phyloP scores from a whole-genome alignment of 1,284 basidiomycete species.

The Trametes sp. region DNA sequence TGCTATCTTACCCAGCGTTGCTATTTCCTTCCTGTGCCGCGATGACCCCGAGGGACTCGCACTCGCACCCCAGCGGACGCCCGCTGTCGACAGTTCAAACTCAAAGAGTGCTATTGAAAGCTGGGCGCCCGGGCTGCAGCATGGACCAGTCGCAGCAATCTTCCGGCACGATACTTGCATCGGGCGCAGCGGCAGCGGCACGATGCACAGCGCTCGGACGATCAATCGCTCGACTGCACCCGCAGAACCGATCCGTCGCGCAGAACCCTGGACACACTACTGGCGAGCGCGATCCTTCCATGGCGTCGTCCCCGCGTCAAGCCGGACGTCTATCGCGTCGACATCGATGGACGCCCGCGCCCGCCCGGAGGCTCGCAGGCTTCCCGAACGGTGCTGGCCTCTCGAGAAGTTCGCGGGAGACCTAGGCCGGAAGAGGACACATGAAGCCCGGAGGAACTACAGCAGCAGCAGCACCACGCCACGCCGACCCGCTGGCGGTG shows the following conservation, averaged over 20 bases:
- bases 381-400: not conserved
- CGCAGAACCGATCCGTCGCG: not conserved
- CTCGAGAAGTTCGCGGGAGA: not conserved
- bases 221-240: not conserved
- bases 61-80: too few species aligned
- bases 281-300: not conserved
- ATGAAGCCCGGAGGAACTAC: not conserved
- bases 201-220: too few species aligned
- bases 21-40: too few species aligned
- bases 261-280: too few species aligned
- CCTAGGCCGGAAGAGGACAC: conserved; percentile 7
- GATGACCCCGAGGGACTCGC: not conserved
- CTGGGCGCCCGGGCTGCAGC: too few species aligned
- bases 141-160: not conserved
- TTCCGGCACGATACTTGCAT: not conserved
- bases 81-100: too few species aligned
- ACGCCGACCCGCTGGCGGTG: too few species aligned
- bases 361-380: not conserved
- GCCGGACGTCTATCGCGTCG: not conserved
- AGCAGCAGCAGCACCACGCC: too few species aligned
- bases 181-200: not conserved
- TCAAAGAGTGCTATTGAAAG: too few species aligned
- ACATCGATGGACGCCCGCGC: not conserved
- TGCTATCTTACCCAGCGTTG: not conserved
- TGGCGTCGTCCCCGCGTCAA: not conserved